A percentile compares a stretch with the other conserved stretches of the same genome.
Evolutionary conservation across 1,284 basidiomycete species (phyloP).

Genomic region (Leccinum solheimii): DNA sequence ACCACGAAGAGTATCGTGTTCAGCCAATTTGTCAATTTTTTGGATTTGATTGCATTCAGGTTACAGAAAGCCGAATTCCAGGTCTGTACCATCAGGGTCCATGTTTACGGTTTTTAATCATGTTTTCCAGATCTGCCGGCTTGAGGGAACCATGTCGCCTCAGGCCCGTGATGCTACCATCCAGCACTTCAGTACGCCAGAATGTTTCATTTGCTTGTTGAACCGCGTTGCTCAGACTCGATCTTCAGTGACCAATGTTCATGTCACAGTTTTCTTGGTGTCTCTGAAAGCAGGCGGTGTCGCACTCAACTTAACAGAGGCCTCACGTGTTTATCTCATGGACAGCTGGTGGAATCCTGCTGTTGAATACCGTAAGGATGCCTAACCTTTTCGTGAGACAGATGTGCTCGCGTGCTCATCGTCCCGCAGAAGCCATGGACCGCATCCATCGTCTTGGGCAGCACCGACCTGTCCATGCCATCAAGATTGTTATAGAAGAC

Average conservation of each 20-base stretch:
- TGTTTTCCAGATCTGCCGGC: constrained; percentile 78
- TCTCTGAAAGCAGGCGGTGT: constrained; percentile 96
- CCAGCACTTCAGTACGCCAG: constrained; percentile 82
- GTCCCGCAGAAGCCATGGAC: constrained; percentile 87
- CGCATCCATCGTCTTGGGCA: constrained; percentile 92
- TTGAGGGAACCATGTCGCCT: constrained; percentile 97
- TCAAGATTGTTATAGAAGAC: constrained; percentile 94
- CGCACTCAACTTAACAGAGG: constrained; percentile 91
- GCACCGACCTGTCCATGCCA: constrained; percentile 88
- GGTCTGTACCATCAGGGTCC: constrained; percentile 42
- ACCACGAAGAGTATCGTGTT: constrained; percentile 98
- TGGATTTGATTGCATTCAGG: constrained; percentile 90
- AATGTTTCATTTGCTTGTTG: constrained; percentile 3
- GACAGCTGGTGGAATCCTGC: constrained; percentile 94
- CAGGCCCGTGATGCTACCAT: constrained; percentile 95
- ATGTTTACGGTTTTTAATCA: neutral
- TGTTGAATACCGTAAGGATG: constrained; percentile 68
- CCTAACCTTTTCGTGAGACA: neutral
- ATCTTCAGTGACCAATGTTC: constrained; percentile 80
- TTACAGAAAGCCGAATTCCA: constrained; percentile 90
- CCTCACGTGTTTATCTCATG: constrained; percentile 90
- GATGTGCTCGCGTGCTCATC: constrained; percentile 18
- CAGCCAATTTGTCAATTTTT: constrained; percentile 89
- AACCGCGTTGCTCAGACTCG: neutral
- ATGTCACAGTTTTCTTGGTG: constrained; percentile 96